These are phyloP conservation scores for Aspergillus pseudotamarii DNA, from an alignment of 2,329 filamentous ascomycete genomes.

Conservation along the genomic window DNA sequence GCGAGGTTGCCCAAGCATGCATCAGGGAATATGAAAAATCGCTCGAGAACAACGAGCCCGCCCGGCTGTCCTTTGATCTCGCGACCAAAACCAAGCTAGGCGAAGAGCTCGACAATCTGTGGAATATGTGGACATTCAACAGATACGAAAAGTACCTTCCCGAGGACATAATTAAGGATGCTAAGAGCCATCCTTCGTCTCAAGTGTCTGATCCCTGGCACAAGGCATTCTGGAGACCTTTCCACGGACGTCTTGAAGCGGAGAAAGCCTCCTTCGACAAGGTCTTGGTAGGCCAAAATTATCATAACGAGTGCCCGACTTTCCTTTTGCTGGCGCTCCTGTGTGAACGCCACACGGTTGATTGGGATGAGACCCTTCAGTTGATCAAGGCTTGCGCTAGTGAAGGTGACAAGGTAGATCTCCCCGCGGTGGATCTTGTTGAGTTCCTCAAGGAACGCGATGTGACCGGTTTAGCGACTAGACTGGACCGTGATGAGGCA, in stretches of 20 bases:
- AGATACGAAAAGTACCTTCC: constrained; percentile 17
- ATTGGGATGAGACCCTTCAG: constrained; percentile 18
- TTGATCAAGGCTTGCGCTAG: constrained; percentile 12
- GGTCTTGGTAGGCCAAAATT: constrained; percentile 8
- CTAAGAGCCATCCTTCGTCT: constrained; percentile 5
- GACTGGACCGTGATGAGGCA: constrained; percentile 15
- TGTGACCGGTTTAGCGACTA: constrained; percentile 6
- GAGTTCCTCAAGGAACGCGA: constrained; percentile 12
- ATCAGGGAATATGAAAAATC: constrained; percentile 8
- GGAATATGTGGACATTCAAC: constrained; percentile 14
- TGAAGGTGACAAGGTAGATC: neutral
- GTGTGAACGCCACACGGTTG: constrained; percentile 15
- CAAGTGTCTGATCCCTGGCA: constrained; percentile 15
- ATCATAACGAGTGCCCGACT: constrained; percentile 16
- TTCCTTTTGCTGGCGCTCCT: constrained; percentile 14
- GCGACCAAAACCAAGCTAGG: constrained; percentile 18
- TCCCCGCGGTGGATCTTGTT: constrained; percentile 12
- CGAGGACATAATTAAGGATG: neutral
- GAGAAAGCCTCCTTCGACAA: constrained; percentile 11
- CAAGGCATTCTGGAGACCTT: constrained; percentile 16
- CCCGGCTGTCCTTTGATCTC: constrained; percentile 17
- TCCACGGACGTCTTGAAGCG: constrained; percentile 17
- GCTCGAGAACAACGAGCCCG: constrained; percentile 1
- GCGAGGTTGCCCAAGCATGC: neutral
- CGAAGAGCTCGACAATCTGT: constrained; percentile 19